Evolutionary conservation across 139 green algal species (phyloP).

Genomic region (Limnomonas spitsbergensis): DNA sequence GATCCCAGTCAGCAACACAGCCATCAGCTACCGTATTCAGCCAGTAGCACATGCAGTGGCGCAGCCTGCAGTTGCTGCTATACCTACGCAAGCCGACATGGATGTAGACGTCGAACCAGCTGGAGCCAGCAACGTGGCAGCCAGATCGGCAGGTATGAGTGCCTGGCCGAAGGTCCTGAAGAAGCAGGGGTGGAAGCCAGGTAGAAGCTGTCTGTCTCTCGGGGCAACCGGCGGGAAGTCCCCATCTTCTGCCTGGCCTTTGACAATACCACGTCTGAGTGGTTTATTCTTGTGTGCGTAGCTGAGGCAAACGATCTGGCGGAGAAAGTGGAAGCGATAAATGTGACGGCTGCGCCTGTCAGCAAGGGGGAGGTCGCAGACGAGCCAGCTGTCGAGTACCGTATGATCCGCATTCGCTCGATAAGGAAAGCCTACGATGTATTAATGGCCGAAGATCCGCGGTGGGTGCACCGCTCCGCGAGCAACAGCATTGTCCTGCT

Average conservation of each 20-base stretch:
- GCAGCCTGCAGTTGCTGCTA: not conserved
- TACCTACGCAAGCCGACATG: too few relatives aligned
- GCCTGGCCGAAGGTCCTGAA: too few relatives aligned
- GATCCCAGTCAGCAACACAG: too few relatives aligned
- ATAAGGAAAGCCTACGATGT: slow-evolving; percentile 56
- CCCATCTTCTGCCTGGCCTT: too few relatives aligned
- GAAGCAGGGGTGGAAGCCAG: too few relatives aligned
- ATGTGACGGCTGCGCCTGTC: not conserved
- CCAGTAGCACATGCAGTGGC: not conserved
- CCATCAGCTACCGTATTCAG: too few relatives aligned
- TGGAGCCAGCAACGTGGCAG: too few relatives aligned
- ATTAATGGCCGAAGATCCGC: slow-evolving; percentile 57
- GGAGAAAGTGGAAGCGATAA: not conserved
- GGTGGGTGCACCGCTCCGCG: slow-evolving; percentile 26
- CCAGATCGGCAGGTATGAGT: too few relatives aligned
- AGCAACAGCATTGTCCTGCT: not conserved
- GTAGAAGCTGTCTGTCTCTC: not conserved
- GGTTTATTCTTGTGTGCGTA: not conserved
- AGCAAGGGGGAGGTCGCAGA: slow-evolving; percentile 10
- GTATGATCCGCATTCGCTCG: slow-evolving; percentile 50
- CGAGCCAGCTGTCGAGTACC: slow-evolving; percentile 30
- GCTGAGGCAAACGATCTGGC: not conserved
- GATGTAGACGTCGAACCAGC: too few relatives aligned
- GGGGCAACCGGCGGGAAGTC: too few relatives aligned
- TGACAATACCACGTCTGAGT: not conserved